Evolutionary conservation across 768 basidiomycete species (phyloP), one percentile per base, ranked within the genome.

Genomic region (Phlegmacium glaucopus): DNA sequence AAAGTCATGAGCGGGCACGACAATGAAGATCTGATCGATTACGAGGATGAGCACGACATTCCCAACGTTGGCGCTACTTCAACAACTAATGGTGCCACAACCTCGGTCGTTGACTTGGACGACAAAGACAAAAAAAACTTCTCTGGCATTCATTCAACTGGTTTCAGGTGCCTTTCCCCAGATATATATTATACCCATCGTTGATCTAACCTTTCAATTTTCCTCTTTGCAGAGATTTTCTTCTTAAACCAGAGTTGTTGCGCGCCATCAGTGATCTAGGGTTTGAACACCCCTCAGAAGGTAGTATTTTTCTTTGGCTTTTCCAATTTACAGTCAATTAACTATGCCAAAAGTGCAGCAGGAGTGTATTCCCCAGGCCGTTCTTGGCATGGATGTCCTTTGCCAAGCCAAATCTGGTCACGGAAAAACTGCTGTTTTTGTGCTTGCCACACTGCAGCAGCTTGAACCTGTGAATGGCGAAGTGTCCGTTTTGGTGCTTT

Each of bases 381-480:
- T 99, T 58, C 79, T 99, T 45, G 96, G 96, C 53, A 98, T 97
- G 91, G 96, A 99, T 62, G 95, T 99, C 37, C 82, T 99, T 39
- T 99, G 96, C 71, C 96, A 99, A 72, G 96, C 96, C 52, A 99
- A 98, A 72, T 99, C 96, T 39, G 96, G 96, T 62, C 88, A 94
- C 63, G 92, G 93, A 61, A 99, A 99, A 76, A 99, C 96, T 15
- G 96, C 96, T 17, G 96, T 99, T 52, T 99, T 99, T 67, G 96
- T 99, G 57, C 81, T 97, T 54, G 94, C 96, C 32, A 95, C 93
- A 17, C 80, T 99, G 39, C 96, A 99, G 70, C 96, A 99, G 68
- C 79, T 99, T 54, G 96, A 99, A 66, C 95, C 96, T 41, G 91
- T 96, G 51, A 89, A 95, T 61, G 96, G 96, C 67, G 94, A 98